Base-by-base conservation (phyloP, 1,284 basidiomycete species). In the Marasmius fiardii region DNA sequence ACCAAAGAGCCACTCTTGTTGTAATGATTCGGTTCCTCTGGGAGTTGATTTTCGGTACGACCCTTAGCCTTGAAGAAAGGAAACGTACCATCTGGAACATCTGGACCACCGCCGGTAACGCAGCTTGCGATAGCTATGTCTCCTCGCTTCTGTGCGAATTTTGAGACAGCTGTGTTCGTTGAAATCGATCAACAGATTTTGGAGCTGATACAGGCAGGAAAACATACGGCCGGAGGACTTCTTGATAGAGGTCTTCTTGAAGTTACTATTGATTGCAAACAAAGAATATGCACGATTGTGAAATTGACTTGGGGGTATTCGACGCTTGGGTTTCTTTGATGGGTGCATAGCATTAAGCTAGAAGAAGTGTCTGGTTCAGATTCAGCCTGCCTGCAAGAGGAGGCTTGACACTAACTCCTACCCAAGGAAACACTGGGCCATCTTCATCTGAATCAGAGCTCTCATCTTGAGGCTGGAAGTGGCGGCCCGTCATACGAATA, bases 1-100 rank as follows among this genome's bases (percentile, higher is more conserved):
- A 73, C 68, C 23, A 79, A 59, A 2, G 73, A 69, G 6, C 78
- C 77, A 20, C 61, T 61, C 34, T 60, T 68, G 54, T 80, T 79
- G 50, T 76, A 71, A 4, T 68, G 66, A 61, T 70, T 67, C 1
- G 65, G 65, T 18, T 59, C 63, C 26, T 66, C 69, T 70, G 45
- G 26, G 24, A 33, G 28, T 31, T 18, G 39, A 47, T 34, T 57
- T 33, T 18, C 31, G 45, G 34, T 55, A 47, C 52, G 53, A 44
- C 56, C 18, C 51, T 26, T 37, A 43, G 58, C 33, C 16, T 48
- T 50, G 37, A 31, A 54, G 7, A 61, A 24, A 52, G 43, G 14
- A 12, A 21, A 51, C 54, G 37, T 63, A 63, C 73, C 74, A 34
- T 58, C 51, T 10, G 62, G 60, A 44, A 73, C 70, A 47, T 71